Evolutionary conservation across 1,284 basidiomycete species (phyloP).

Genomic region (Peniophora sp.): DNA sequence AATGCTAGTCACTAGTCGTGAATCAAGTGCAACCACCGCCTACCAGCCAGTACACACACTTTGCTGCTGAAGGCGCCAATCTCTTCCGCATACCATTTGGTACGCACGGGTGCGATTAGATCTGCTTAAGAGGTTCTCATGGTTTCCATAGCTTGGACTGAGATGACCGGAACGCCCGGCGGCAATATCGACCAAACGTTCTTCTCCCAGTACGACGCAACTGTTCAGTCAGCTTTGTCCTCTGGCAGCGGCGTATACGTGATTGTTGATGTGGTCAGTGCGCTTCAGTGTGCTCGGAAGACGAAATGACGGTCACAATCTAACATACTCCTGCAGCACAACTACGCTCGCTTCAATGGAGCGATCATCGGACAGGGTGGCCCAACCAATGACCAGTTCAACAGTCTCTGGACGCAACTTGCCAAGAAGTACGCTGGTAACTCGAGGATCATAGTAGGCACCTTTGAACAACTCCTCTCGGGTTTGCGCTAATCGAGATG

Average conservation of each 20-base stretch:
- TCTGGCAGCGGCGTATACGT: conserved; percentile 34
- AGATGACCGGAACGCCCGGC: conserved; percentile 41
- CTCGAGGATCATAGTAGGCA: conserved; percentile 33
- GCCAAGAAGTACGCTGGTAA: conserved; percentile 42
- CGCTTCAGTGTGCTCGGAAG: neutral
- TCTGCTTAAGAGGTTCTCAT: conserved; percentile 8
- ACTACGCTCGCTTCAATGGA: conserved; percentile 46
- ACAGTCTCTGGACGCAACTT: conserved; percentile 44
- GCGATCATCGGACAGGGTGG: conserved; percentile 45
- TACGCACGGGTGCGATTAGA: conserved; percentile 8
- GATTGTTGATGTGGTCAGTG: conserved; percentile 40
- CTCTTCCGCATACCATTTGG: conserved; percentile 37
- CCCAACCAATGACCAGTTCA: conserved; percentile 42
- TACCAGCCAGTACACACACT: conserved; percentile 33
- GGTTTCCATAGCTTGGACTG: conserved; percentile 35
- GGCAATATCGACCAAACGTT: conserved; percentile 36
- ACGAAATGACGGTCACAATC: neutral
- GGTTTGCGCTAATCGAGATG: conserved; percentile 1
- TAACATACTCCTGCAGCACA: conserved; percentile 23
- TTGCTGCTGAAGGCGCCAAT: conserved; percentile 36
- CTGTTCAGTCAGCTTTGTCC: conserved; percentile 40
- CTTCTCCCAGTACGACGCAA: conserved; percentile 37
- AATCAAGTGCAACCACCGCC: conserved; percentile 27
- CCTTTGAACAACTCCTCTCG: neutral
- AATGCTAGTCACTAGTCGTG: neutral